phyloP scores from a whole-genome alignment of 768 basidiomycete genomes.

The Rhodotorula paludigena region DNA sequence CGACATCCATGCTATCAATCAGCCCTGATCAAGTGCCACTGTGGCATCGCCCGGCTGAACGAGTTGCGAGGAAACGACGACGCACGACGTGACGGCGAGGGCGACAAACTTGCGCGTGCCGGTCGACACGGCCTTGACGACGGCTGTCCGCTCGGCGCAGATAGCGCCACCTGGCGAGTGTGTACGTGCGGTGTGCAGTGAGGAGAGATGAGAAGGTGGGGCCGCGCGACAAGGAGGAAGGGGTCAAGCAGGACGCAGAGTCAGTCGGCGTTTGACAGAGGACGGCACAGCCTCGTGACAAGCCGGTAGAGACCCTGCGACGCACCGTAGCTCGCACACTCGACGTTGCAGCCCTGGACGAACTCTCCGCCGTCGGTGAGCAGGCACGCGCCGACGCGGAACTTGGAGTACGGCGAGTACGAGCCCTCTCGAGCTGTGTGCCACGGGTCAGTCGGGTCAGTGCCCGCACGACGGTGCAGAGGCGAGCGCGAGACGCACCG shows the following conservation, averaged over 20 bases:
- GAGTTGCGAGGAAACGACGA: constrained; percentile 24
- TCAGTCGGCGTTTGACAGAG: neutral
- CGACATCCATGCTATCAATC: no score
- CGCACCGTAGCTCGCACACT: constrained; percentile 86
- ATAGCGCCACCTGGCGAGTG: constrained; percentile 85
- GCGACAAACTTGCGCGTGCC: constrained; percentile 65
- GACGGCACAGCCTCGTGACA: no score
- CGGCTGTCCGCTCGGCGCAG: constrained; percentile 89
- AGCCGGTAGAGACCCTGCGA: neutral
- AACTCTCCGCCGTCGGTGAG: constrained; percentile 64
- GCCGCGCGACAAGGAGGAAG: neutral
- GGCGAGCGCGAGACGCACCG: neutral
- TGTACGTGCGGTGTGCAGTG: no score
- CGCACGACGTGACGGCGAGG: constrained; percentile 74
- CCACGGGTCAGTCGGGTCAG: neutral
- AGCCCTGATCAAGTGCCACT: no score
- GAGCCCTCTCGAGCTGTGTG: constrained; percentile 55
- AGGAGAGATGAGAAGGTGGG: neutral
- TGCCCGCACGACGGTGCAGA: neutral
- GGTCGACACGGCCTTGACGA: constrained; percentile 90
- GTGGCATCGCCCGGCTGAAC: neutral
- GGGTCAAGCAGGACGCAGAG: neutral
- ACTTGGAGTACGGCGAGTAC: constrained; percentile 83
- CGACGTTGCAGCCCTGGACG: constrained; percentile 82
- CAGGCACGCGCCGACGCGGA: constrained; percentile 85